Evolutionary conservation across 2,329 filamentous ascomycete species (phyloP).

Genomic region (Colletotrichum phormii): DNA sequence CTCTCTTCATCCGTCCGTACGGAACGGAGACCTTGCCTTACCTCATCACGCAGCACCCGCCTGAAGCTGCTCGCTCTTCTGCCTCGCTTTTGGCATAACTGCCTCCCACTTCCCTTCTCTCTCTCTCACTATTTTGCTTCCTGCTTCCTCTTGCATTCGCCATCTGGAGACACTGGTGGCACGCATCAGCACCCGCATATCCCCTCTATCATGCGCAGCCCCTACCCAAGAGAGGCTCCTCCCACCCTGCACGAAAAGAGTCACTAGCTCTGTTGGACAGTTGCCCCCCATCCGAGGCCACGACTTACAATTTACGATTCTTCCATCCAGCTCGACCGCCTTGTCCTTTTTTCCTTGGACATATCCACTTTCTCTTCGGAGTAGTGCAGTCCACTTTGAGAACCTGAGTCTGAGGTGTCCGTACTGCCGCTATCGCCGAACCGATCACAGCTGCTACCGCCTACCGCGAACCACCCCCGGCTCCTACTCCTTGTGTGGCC

Average conservation of each 20-base stretch:
- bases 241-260: constrained; percentile 26
- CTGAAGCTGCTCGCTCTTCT: neutral
- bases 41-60: neutral
- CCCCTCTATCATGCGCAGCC: constrained; percentile 30
- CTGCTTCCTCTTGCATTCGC: constrained; percentile 2
- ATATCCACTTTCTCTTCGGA: constrained; percentile 22
- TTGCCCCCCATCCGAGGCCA: constrained; percentile 27
- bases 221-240: constrained; percentile 28
- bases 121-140: neutral
- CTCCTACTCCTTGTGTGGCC: constrained; percentile 1
- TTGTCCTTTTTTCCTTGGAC: constrained; percentile 19
- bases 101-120: neutral
- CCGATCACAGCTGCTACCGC: constrained; percentile 2
- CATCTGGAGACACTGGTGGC: neutral
- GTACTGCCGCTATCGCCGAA: constrained; percentile 32
- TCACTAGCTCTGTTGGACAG: constrained; percentile 21
- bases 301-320: constrained; percentile 15
- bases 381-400: neutral
- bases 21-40: neutral
- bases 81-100: constrained; percentile 2
- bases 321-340: neutral
- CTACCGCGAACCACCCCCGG: constrained; percentile 10
- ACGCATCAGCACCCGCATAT: constrained; percentile 25
- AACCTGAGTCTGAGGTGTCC: neutral
- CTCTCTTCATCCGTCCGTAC: neutral